Percentiles rank a stretch among this genome's conserved stretches.
Conservation (phyloP, 2,329 filamentous ascomycete species). For the Ophiostoma ulmi region DNA sequence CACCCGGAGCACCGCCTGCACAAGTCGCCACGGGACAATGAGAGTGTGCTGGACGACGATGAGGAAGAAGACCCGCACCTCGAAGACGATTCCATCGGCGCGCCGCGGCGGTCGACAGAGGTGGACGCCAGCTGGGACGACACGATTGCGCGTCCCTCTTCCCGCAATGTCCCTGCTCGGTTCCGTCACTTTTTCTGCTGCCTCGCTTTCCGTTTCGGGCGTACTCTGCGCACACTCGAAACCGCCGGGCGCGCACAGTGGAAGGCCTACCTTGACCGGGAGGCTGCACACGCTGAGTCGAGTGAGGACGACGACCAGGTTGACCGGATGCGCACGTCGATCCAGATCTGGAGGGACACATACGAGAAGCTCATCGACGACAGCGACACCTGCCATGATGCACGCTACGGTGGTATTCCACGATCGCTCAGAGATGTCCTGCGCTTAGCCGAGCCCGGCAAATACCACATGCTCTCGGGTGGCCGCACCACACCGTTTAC, state of each 20-base stretch:
- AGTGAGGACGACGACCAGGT: not conserved
- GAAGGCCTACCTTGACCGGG: conserved; percentile 12
- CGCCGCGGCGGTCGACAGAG: conserved; percentile 23
- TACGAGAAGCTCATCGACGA: conserved; percentile 16
- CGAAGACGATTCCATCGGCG: conserved; percentile 28
- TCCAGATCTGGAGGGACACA: conserved; percentile 21
- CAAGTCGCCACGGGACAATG: not conserved
- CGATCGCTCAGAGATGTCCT: conserved; percentile 33
- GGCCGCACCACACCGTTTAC: conserved; percentile 14
- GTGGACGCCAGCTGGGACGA: conserved; percentile 26
- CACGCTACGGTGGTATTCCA: conserved; percentile 18
- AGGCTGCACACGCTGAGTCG: not conserved
- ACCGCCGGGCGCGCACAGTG: conserved; percentile 13
- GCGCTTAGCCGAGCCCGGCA: conserved; percentile 32
- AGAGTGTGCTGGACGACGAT: not conserved
- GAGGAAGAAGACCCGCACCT: not conserved
- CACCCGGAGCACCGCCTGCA: conserved; percentile 34
- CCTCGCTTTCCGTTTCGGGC: conserved; percentile 32
- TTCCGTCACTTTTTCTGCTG: conserved; percentile 31
- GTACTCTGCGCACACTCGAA: conserved; percentile 29
- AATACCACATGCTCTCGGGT: conserved; percentile 12
- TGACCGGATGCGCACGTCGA: conserved; percentile 2
- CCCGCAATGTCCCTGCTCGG: conserved; percentile 4
- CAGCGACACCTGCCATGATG: not conserved
- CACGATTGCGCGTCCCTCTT: conserved; percentile 19